phyloP scores from a whole-genome alignment of 306 rosid species.

The Amphicarpaea edgeworthii region DNA sequence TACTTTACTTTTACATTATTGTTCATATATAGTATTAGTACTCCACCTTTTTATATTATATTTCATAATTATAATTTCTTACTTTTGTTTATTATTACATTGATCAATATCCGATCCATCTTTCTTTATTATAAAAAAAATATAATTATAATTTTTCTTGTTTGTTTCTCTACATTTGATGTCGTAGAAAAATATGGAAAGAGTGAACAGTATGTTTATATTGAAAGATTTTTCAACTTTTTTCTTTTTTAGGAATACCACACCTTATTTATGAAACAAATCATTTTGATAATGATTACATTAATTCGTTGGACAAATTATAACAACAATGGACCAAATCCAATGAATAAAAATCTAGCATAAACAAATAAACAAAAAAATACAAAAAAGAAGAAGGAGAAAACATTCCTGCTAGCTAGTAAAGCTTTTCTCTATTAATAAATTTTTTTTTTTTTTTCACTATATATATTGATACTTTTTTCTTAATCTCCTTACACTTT shows the following conservation, averaged over 20 bases:
- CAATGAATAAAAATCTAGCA: neutral
- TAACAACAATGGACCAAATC: neutral
- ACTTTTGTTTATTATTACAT: too few species aligned
- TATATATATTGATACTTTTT: too few species aligned
- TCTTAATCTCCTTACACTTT: neutral
- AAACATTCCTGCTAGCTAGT: conserved; percentile 41
- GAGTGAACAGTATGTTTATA: conserved; percentile 21
- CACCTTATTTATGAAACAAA: conserved; percentile 23
- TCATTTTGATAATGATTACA: conserved; percentile 13
- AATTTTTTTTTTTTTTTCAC: too few species aligned
- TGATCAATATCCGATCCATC: too few species aligned
- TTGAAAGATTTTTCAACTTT: neutral
- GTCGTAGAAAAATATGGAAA: neutral
- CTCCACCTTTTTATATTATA: too few species aligned
- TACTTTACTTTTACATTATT: too few species aligned
- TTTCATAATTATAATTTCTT: too few species aligned
- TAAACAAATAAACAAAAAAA: conserved; percentile 6
- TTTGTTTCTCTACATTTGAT: neutral
- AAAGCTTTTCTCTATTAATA: conserved; percentile 34
- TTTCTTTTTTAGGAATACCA: conserved; percentile 5
- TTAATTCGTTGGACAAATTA: conserved; percentile 21
- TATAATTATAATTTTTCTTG: too few species aligned
- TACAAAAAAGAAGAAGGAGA: conserved; percentile 32
- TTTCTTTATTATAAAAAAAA: too few species aligned
- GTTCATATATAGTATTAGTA: too few species aligned